Base-by-base conservation (phyloP, 345 rosid genomes). In the Diplotaxis tenuifolia region DNA sequence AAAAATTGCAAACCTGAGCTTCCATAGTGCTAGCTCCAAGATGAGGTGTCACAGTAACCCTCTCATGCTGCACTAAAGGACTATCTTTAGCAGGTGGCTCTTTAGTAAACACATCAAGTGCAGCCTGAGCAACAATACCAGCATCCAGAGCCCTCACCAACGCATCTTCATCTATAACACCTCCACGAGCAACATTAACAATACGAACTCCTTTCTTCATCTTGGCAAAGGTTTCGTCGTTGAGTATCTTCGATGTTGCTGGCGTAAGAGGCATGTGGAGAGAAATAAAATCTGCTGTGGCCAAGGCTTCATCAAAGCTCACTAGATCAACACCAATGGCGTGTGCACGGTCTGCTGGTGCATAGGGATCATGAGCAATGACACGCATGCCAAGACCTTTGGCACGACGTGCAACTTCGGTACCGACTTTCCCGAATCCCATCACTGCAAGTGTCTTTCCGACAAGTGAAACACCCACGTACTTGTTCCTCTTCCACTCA, bases 341-440 rank as follows among this genome's bases (percentile, higher is more conserved):
- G 25, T 87, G 93, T 7, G 96, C 96, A 47, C 92, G 88, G 29
- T 90, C 96, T 4, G 93, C 89, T 1, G 89, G 85, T 0, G 96
- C 92, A 21, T 90, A 90, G 5, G 96, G 96, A 83, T 90, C 93
- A 45, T 88, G 89, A 23, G 93, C 84, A 70, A 90, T 81, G 21
- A 88, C 93, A 69, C 87, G 93, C 96, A 88, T 86, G 23, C 96
- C 96, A 22, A 90, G 96, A n/a, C 96, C 96, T 75, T 86, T 90
- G 25, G 93, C 93, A 19, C 93, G 88, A 7, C 93, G 72, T 19
- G 93, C 92, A 45, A 88, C 96, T 79, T 90, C 93, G 12, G 96
- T 82, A 71, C 96, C 93, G 67, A 90, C 96, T 86, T 88, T 90
- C 3, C 96, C 96, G 12, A 90, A 90, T 6, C 96, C 96, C 90